Conservation (phyloP, 371 early-diverging fungal genomes). For the Mortierella sp. region DNA sequence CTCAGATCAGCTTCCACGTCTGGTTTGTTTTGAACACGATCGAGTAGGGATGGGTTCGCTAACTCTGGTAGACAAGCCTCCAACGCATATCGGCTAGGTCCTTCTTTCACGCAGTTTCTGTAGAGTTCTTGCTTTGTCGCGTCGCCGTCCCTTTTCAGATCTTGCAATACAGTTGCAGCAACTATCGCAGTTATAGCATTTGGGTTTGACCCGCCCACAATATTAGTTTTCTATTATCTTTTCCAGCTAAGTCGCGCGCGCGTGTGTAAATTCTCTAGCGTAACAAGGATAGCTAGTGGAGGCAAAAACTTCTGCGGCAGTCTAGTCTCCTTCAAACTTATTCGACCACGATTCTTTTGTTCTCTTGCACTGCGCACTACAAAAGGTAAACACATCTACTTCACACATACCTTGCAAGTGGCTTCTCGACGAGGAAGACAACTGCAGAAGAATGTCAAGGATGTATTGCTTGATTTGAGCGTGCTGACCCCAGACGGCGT, state of each 20-base stretch:
- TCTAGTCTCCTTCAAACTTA: too few relatives aligned
- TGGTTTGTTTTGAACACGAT: background rate
- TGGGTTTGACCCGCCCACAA: too few relatives aligned
- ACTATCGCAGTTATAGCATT: too few relatives aligned
- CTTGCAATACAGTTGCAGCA: background rate
- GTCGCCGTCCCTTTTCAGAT: background rate
- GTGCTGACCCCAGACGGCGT: background rate
- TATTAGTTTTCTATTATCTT: background rate
- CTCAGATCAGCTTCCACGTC: background rate
- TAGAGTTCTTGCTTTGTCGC: background rate
- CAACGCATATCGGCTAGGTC: slow-evolving; percentile 1
- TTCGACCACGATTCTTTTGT: too few relatives aligned
- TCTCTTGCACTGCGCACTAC: too few relatives aligned
- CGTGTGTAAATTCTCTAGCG: background rate
- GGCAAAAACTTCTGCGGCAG: too few relatives aligned
- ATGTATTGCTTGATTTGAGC: background rate
- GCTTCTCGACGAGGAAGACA: background rate
- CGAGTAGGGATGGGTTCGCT: background rate
- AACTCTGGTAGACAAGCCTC: background rate
- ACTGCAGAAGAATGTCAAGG: background rate
- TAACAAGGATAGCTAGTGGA: background rate
- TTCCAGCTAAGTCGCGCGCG: background rate
- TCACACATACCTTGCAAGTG: background rate
- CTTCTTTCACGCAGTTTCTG: background rate
- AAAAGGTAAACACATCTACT: background rate